phyloP scores from a whole-genome alignment of 768 basidiomycete species.

The Pleurotus djamor region DNA sequence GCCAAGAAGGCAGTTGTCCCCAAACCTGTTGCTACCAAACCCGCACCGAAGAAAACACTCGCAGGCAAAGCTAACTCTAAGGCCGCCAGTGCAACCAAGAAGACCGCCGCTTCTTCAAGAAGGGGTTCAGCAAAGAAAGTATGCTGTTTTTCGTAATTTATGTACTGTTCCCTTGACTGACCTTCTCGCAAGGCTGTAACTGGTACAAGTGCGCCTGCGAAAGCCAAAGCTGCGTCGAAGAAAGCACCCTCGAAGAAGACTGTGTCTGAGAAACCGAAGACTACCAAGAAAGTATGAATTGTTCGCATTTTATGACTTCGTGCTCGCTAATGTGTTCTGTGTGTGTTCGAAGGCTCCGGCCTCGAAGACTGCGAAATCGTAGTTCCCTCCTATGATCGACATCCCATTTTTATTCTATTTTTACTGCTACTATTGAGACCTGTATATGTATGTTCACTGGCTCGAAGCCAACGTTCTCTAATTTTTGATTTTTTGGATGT shows the following conservation, averaged over 20 bases:
- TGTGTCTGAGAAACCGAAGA: conserved; percentile 11
- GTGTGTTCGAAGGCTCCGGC: too few relatives aligned
- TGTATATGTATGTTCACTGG: too few relatives aligned
- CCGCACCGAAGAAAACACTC: conserved; percentile 29
- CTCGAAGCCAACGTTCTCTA: too few relatives aligned
- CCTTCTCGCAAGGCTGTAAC: conserved; percentile 29
- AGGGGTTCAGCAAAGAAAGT: conserved; percentile 41
- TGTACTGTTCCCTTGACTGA: too few relatives aligned
- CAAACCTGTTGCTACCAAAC: conserved; percentile 23
- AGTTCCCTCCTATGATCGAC: not conserved
- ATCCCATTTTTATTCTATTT: not conserved
- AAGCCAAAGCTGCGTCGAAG: conserved; percentile 41
- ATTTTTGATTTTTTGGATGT: too few relatives aligned
- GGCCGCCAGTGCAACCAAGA: conserved; percentile 26
- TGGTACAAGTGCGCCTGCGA: conserved; percentile 36
- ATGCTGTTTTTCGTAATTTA: not conserved
- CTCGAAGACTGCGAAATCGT: not conserved
- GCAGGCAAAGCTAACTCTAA: conserved; percentile 29
- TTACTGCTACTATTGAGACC: not conserved
- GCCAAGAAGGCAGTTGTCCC: conserved; percentile 22
- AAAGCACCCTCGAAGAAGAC: conserved; percentile 28
- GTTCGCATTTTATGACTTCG: not conserved
- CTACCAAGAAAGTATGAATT: not conserved
- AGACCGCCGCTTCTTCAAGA: conserved; percentile 31
- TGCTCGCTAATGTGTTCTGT: not conserved